phyloP scores from a whole-genome alignment of 2,329 filamentous ascomycete species.

The Capronia americana region DNA sequence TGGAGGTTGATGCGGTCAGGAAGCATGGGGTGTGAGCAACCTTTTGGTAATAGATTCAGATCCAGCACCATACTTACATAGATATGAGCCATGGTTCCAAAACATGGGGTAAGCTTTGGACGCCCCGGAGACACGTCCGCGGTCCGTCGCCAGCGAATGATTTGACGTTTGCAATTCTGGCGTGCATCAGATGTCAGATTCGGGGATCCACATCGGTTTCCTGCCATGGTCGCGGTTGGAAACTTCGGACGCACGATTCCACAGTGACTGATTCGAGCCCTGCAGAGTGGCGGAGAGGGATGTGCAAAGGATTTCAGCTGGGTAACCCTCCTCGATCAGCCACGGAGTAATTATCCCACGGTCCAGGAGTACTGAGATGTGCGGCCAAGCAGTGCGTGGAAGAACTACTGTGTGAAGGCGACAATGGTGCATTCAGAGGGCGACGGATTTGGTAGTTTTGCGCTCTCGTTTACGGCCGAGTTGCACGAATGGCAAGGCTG shows the following conservation, averaged over 20 bases:
- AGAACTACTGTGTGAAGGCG: background rate
- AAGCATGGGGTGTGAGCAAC: background rate
- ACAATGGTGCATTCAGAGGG: background rate
- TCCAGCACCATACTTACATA: background rate
- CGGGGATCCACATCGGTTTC: background rate
- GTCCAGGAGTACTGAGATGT: background rate
- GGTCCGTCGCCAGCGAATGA: background rate
- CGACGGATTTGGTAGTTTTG: background rate
- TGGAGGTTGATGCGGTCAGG: background rate
- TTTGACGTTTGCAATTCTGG: background rate
- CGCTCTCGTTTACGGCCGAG: slow-evolving; percentile 3
- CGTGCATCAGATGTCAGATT: background rate
- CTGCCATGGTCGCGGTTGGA: background rate
- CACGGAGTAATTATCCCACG: background rate
- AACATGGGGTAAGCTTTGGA: background rate
- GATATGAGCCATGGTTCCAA: background rate
- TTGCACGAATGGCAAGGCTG: slow-evolving; percentile 19
- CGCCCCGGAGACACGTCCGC: background rate
- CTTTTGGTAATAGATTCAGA: slow-evolving; percentile 2
- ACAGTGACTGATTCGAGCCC: background rate
- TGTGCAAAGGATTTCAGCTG: background rate
- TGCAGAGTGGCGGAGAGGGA: background rate
- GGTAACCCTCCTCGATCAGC: background rate
- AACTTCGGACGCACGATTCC: background rate
- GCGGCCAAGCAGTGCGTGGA: background rate